phyloP scores from a whole-genome alignment of 2,329 filamentous ascomycete species.

The Shiraia sp. region DNA sequence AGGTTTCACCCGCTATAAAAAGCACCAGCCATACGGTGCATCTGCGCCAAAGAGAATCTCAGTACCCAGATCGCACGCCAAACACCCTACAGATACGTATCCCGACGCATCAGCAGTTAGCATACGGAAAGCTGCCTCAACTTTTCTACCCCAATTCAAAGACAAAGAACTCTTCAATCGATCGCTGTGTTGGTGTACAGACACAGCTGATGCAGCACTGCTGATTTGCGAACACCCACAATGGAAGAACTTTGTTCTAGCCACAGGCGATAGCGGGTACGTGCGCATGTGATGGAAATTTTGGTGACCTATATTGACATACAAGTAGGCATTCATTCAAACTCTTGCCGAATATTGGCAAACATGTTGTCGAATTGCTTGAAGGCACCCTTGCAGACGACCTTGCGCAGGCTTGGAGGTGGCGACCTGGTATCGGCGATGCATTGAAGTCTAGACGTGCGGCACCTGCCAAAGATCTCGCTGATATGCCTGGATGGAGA shows the following conservation, averaged over 20 bases:
- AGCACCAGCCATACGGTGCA: conserved; percentile 50
- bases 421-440: conserved; percentile 51
- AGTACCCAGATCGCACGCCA: conserved; percentile 52
- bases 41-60: conserved; percentile 57
- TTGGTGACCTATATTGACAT: conserved; percentile 3
- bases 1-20: conserved; percentile 47
- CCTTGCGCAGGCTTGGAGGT: conserved; percentile 49
- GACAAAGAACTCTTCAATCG: conserved; percentile 49
- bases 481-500: conserved; percentile 52
- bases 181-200: conserved; percentile 62
- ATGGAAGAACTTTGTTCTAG: conserved; percentile 54
- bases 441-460: conserved; percentile 48
- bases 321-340: conserved; percentile 50
- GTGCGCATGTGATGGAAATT: conserved; percentile 10
- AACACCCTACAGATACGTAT: conserved; percentile 49
- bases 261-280: conserved; percentile 54
- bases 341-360: conserved; percentile 52
- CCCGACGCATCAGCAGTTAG: conserved; percentile 52
- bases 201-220: conserved; percentile 65
- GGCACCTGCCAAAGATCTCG: conserved; percentile 50
- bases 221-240: conserved; percentile 59
- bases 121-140: conserved; percentile 39
- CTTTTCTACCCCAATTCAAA: conserved; percentile 50
- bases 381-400: conserved; percentile 47
- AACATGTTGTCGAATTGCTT: conserved; percentile 52